Percentiles rank a stretch among this genome's conserved stretches.
Conservation (phyloP, 345 rosid genomes). For the Clarkia xantiana region DNA sequence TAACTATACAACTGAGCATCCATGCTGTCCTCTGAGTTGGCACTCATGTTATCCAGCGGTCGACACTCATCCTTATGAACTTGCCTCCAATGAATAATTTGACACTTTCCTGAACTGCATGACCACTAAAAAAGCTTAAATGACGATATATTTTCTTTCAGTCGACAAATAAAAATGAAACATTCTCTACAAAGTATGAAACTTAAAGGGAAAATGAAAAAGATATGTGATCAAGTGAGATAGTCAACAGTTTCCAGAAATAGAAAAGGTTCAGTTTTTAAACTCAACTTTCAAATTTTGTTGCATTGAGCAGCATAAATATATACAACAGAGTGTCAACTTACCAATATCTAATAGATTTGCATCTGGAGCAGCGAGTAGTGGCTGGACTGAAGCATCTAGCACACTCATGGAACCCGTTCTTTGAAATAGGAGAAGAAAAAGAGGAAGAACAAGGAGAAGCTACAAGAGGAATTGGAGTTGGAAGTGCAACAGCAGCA, state of each 20-base stretch:
- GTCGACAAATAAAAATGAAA: too few species aligned
- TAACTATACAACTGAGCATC: constrained; percentile 21
- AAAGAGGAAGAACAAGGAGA: constrained; percentile 6
- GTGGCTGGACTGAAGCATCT: constrained; percentile 54
- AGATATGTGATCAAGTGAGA: not conserved
- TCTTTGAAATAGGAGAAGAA: constrained; percentile 12
- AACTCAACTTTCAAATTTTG: not conserved
- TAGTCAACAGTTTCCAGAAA: not conserved
- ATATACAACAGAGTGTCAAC: not conserved
- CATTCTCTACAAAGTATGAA: too few species aligned
- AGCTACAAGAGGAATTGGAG: constrained; percentile 17
- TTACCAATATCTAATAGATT: constrained; percentile 74
- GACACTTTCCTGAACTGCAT: constrained; percentile 86
- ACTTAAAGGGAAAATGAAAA: not conserved
- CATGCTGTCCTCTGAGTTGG: constrained; percentile 15
- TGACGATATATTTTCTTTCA: too few species aligned
- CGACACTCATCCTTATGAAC: constrained; percentile 63
- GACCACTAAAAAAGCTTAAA: not conserved
- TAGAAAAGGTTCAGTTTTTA: not conserved
- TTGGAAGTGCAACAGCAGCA: constrained; percentile 9
- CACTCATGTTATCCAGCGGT: constrained; percentile 15
- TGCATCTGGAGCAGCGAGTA: constrained; percentile 87
- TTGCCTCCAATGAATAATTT: constrained; percentile 88
- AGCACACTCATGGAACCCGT: constrained; percentile 49
- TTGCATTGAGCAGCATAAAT: not conserved